phyloP scores from a whole-genome alignment of 306 rosid genomes.

The Spatholobus suberectus region DNA sequence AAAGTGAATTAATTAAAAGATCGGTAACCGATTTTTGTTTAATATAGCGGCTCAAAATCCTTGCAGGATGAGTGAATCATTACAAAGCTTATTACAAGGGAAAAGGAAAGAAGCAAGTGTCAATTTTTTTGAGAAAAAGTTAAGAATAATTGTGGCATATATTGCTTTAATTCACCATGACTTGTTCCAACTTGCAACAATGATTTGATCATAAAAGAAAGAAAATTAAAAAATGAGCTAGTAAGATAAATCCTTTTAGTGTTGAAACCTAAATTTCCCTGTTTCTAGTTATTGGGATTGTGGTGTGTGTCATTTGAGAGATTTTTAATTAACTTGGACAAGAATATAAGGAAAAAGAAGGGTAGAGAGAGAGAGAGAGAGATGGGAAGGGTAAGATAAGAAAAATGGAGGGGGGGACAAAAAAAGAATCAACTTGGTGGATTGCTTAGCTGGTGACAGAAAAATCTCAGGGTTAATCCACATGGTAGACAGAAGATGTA shows the following conservation, averaged over 20 bases:
- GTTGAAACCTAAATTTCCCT: constrained; percentile 14
- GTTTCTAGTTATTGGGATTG: constrained; percentile 22
- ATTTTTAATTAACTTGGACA: constrained; percentile 29
- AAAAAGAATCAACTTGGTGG: constrained; percentile 57
- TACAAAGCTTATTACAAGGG: constrained; percentile 31
- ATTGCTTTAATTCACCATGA: neutral
- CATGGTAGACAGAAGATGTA: constrained; percentile 85
- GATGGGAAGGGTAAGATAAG: neutral
- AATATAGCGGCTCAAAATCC: constrained; percentile 41
- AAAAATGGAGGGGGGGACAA: neutral
- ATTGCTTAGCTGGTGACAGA: constrained; percentile 92
- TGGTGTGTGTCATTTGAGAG: constrained; percentile 32
- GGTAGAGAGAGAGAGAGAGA: neutral
- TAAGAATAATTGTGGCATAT: constrained; percentile 37
- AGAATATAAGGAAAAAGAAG: constrained; percentile 8
- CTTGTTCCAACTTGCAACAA: constrained; percentile 42
- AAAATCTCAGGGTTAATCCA: constrained; percentile 75
- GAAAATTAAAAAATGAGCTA: neutral
- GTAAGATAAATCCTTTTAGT: too few relatives aligned
- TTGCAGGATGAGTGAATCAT: constrained; percentile 46
- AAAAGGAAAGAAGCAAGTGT: constrained; percentile 31
- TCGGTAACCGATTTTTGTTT: neutral
- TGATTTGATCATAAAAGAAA: constrained; percentile 18
- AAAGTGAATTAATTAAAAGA: constrained; percentile 1
- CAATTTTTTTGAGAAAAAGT: constrained; percentile 16